phyloP scores from a whole-genome alignment of 768 basidiomycete species.

The Suillus subluteus region DNA sequence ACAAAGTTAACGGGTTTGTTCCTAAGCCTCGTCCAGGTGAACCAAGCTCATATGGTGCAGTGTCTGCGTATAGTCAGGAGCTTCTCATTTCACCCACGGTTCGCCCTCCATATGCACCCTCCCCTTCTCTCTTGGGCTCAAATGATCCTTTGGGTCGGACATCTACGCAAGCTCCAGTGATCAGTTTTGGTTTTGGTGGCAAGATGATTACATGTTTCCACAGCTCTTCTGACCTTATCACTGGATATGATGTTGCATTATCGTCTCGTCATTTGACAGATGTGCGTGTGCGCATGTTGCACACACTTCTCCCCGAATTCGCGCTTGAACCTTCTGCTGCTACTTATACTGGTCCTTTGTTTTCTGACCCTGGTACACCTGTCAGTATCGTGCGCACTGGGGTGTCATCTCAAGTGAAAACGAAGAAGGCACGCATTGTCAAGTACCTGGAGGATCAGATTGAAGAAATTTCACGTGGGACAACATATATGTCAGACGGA shows the following conservation, averaged over 20 bases:
- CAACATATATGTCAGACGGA: conserved; percentile 66
- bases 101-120: conserved; percentile 75
- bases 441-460: conserved; percentile 78
- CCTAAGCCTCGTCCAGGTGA: conserved; percentile 23
- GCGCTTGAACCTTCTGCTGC: conserved; percentile 55
- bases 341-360: conserved; percentile 85
- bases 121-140: conserved; percentile 78
- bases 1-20: conserved; percentile 32
- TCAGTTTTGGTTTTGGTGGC: conserved; percentile 95
- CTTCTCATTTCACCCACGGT: conserved; percentile 36
- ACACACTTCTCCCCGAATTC: conserved; percentile 71
- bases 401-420: conserved; percentile 64
- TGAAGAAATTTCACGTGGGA: conserved; percentile 76
- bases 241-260: conserved; percentile 72
- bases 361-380: conserved; percentile 71
- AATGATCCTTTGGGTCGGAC: conserved; percentile 83
- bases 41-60: conserved; percentile 20
- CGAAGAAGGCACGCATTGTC: conserved; percentile 78
- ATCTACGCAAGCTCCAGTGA: conserved; percentile 71
- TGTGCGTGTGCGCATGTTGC: conserved; percentile 67
- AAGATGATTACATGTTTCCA: conserved; percentile 90
- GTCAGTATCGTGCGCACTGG: conserved; percentile 71
- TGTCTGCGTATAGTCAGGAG: conserved; percentile 28
- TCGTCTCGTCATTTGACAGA: conserved; percentile 71
- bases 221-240: conserved; percentile 56